These are phyloP conservation scores for Trichosporon sp. DNA, from an alignment of 1,284 basidiomycete genomes.

Conservation along the genomic window DNA sequence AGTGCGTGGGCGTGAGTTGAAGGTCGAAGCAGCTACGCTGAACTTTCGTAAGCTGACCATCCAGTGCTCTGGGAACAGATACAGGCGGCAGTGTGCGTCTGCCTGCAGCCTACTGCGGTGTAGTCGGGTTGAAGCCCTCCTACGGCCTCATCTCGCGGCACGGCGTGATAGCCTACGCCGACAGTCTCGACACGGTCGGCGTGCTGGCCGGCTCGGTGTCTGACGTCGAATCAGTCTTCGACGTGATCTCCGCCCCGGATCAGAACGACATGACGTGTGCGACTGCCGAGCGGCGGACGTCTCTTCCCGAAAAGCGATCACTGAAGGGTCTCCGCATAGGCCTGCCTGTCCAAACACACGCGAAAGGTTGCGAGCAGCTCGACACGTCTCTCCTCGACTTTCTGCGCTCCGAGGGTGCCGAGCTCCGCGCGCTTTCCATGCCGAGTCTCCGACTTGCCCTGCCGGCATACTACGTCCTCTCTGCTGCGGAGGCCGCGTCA, in stretches of 20 bases:
- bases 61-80: constrained; percentile 83
- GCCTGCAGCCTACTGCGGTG: constrained; percentile 88
- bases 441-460: constrained; percentile 72
- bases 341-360: constrained; percentile 30
- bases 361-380: constrained; percentile 22
- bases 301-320: constrained; percentile 1
- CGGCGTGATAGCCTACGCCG: constrained; percentile 89
- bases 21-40: constrained; percentile 1
- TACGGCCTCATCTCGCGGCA: constrained; percentile 88
- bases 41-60: not conserved
- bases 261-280: constrained; percentile 71
- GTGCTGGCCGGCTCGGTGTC: constrained; percentile 60
- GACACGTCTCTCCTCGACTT: constrained; percentile 48
- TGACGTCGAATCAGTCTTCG: constrained; percentile 57
- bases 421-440: constrained; percentile 66
- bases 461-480: constrained; percentile 91
- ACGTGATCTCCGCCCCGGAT: constrained; percentile 63
- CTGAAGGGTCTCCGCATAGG: constrained; percentile 34
- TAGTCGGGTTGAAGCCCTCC: constrained; percentile 88
- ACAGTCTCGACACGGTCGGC: constrained; percentile 91
- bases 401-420: constrained; percentile 62
- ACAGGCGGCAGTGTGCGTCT: constrained; percentile 91
- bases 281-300: constrained; percentile 49
- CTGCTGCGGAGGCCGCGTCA: constrained; percentile 88
- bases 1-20: constrained; percentile 73